These are phyloP conservation scores for Earliella scabrosa DNA, from an alignment of 1,284 basidiomycete species.

Conservation along the genomic window DNA sequence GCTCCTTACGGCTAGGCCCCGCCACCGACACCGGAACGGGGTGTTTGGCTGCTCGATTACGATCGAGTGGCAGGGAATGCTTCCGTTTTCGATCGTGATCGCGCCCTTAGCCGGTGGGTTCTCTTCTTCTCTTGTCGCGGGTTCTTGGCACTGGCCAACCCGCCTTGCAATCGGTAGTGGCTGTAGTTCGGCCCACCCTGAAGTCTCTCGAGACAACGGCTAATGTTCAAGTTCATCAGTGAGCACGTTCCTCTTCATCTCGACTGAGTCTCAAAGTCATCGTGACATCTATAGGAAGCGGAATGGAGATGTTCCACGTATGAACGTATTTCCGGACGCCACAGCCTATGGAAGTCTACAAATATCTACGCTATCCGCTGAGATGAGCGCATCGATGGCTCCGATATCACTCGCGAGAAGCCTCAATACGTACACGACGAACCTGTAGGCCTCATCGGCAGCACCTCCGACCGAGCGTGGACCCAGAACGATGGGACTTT, in stretches of 20 bases:
- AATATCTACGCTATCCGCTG: background rate
- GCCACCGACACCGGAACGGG: slow-evolving; percentile 4
- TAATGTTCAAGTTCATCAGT: no score
- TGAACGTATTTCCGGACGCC: no score
- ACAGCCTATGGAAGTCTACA: no score
- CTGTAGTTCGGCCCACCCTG: no score
- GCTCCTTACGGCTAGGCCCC: background rate
- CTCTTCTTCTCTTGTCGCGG: background rate
- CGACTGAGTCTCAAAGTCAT: no score
- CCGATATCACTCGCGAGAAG: slow-evolving; percentile 20
- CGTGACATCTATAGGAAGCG: no score
- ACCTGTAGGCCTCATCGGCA: background rate
- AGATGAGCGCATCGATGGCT: background rate
- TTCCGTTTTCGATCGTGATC: background rate
- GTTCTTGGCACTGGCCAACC: no score
- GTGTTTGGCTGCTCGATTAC: background rate
- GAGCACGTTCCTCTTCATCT: no score
- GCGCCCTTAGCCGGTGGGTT: background rate
- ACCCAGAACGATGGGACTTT: background rate
- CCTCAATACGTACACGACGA: background rate
- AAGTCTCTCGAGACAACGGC: no score
- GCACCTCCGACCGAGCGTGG: background rate
- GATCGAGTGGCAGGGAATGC: background rate
- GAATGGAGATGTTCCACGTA: no score
- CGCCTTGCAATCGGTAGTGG: no score